These are phyloP conservation scores for Hemerocallis citrina DNA, from an alignment of 106 monocot genomes.

Conservation along the genomic window DNA sequence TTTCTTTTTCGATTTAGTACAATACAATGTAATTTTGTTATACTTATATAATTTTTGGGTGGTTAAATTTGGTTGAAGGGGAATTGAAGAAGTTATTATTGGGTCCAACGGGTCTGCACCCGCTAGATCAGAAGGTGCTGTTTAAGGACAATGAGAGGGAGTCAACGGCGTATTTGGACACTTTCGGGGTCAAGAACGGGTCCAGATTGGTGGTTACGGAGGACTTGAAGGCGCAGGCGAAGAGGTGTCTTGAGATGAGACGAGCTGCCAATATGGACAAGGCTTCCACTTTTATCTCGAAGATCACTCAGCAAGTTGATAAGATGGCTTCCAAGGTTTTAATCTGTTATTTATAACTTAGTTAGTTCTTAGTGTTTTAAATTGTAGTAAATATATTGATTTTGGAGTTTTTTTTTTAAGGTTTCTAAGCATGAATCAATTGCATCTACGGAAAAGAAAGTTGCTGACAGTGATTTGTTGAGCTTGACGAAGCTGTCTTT, in stretches of 20 bases:
- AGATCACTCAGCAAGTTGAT: conserved; percentile 51
- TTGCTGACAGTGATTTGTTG: too few relatives aligned
- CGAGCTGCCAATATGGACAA: conserved; percentile 51
- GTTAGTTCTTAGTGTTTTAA: too few relatives aligned
- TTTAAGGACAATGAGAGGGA: conserved; percentile 81
- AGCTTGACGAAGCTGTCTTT: too few relatives aligned
- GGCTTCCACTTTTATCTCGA: conserved; percentile 44
- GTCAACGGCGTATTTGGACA: conserved; percentile 59
- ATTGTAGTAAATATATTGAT: too few relatives aligned
- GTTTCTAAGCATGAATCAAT: too few relatives aligned
- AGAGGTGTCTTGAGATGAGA: conserved; percentile 55
- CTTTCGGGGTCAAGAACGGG: conserved; percentile 65
- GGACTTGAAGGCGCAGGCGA: conserved; percentile 62
- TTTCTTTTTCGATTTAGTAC: background rate
- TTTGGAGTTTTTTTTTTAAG: too few relatives aligned
- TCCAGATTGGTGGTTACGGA: conserved; percentile 66
- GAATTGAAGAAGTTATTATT: conserved; percentile 82
- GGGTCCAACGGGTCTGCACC: conserved; percentile 65
- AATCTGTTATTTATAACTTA: too few relatives aligned
- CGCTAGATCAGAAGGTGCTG: conserved; percentile 70
- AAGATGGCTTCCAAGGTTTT: conserved; percentile 71
- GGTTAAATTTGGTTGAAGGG: conserved; percentile 27
- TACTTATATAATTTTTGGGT: conserved; percentile 4
- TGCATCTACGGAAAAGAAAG: too few relatives aligned
- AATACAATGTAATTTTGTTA: too few relatives aligned